Conservation (phyloP, 2,329 filamentous ascomycete genomes). For the Aspergillus hiratsukae region DNA sequence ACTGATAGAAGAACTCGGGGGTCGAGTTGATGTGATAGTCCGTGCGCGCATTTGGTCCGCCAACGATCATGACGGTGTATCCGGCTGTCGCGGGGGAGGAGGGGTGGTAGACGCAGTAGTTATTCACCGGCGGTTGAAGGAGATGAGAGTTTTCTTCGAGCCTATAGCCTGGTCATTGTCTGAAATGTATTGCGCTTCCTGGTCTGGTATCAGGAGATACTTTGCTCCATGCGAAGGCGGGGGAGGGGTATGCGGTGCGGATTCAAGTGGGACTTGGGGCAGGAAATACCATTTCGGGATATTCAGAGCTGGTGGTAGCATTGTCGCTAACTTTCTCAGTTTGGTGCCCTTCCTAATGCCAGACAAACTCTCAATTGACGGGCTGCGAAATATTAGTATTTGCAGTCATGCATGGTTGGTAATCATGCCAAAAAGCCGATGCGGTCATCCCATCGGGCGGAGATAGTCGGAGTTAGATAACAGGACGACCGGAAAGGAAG, state of each 20-base stretch:
- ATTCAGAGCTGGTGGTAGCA: slow-evolving; percentile 40
- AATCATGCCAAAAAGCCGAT: slow-evolving; percentile 5
- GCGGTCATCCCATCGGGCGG: slow-evolving; percentile 3
- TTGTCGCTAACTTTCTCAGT: slow-evolving; percentile 4
- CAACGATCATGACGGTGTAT: slow-evolving; percentile 88
- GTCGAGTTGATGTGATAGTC: slow-evolving; percentile 99
- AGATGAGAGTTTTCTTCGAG: slow-evolving; percentile 87
- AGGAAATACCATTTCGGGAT: slow-evolving; percentile 42
- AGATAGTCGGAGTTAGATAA: slow-evolving; percentile 24
- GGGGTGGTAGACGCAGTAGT: slow-evolving; percentile 88
- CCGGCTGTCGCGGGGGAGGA: slow-evolving; percentile 70
- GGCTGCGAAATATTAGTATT: neutral
- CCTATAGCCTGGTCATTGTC: slow-evolving; percentile 48
- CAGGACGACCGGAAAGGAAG: slow-evolving; percentile 23
- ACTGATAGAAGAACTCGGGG: slow-evolving; percentile 97
- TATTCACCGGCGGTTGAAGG: slow-evolving; percentile 90
- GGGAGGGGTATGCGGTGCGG: slow-evolving; percentile 11
- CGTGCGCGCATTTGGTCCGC: slow-evolving; percentile 89
- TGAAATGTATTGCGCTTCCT: neutral
- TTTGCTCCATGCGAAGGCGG: slow-evolving; percentile 4
- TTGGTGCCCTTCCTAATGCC: neutral
- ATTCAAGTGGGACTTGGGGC: neutral
- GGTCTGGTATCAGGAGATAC: slow-evolving; percentile 2
- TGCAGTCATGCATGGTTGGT: neutral
- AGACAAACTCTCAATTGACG: neutral